phyloP scores from a whole-genome alignment of 2,329 filamentous ascomycete genomes.

The Nannizzia gypsea region DNA sequence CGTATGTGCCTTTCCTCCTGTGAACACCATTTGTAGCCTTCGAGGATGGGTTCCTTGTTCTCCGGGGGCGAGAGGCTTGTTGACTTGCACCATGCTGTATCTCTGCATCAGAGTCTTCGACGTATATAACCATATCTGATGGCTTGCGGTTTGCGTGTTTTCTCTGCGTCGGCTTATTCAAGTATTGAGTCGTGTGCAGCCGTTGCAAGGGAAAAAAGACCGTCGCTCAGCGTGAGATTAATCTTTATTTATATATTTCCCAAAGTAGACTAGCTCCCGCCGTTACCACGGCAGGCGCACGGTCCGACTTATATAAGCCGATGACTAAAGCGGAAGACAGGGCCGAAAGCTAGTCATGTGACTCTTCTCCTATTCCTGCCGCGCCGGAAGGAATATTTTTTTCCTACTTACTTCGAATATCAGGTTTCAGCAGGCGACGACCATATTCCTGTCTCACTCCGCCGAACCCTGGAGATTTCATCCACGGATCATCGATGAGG shows the following conservation, averaged over 20 bases:
- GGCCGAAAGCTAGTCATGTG: not conserved
- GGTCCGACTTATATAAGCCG: not conserved
- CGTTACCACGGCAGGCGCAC: conserved; percentile 5
- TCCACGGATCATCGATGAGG: not conserved
- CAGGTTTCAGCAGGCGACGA: not conserved
- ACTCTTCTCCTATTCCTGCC: not conserved
- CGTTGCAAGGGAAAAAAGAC: not conserved
- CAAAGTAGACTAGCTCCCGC: not conserved
- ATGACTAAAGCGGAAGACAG: not conserved
- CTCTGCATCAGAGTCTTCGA: not conserved
- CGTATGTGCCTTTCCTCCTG: not conserved
- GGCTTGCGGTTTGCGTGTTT: not conserved
- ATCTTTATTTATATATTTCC: conserved; percentile 9
- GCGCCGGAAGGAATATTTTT: conserved; percentile 1
- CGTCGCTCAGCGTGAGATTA: conserved; percentile 3
- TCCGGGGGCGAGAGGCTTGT: not conserved
- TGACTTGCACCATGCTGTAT: not conserved
- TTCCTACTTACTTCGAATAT: not conserved
- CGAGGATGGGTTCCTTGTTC: not conserved
- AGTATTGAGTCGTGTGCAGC: not conserved
- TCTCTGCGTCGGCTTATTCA: not conserved
- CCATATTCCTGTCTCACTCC: not conserved
- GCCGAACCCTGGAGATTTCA: not conserved
- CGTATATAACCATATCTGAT: not conserved
- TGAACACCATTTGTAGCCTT: not conserved